Conservation (phyloP, 2,329 filamentous ascomycete genomes). For the Blastomyces gilchristii region DNA sequence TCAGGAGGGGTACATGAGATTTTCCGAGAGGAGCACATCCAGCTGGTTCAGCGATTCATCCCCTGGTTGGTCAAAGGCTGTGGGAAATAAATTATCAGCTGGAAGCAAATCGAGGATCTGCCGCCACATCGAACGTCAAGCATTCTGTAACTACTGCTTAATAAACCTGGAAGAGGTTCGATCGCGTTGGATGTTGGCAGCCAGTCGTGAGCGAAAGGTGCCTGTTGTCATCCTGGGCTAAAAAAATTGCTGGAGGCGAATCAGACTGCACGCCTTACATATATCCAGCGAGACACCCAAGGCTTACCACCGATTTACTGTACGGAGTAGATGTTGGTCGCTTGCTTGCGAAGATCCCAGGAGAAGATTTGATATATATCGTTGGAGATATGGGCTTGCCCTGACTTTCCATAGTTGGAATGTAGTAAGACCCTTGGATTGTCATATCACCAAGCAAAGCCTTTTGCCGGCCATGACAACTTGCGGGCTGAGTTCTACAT, state of each 20-base stretch:
- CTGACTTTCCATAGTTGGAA: background rate
- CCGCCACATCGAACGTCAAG: conserved; percentile 1
- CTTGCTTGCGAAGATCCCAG: background rate
- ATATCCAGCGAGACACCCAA: background rate
- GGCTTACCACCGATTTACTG: background rate
- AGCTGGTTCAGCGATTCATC: background rate
- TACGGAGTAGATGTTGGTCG: background rate
- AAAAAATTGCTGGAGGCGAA: background rate
- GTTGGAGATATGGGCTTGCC: background rate
- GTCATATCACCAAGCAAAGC: background rate
- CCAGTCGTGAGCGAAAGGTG: conserved; percentile 3
- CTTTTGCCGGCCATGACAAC: background rate
- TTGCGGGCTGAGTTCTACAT: background rate
- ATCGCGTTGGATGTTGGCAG: conserved; percentile 6
- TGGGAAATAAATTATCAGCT: conserved; percentile 4
- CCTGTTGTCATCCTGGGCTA: background rate
- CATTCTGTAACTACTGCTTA: background rate
- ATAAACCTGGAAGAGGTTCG: background rate
- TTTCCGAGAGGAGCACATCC: background rate
- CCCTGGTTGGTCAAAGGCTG: background rate
- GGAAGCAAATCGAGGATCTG: conserved; percentile 6
- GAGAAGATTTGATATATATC: background rate
- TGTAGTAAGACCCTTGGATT: background rate
- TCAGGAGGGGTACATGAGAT: background rate
- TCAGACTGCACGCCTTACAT: background rate